Base-by-base conservation (phyloP, 257 asterid species). In the Capsicum baccatum region DNA sequence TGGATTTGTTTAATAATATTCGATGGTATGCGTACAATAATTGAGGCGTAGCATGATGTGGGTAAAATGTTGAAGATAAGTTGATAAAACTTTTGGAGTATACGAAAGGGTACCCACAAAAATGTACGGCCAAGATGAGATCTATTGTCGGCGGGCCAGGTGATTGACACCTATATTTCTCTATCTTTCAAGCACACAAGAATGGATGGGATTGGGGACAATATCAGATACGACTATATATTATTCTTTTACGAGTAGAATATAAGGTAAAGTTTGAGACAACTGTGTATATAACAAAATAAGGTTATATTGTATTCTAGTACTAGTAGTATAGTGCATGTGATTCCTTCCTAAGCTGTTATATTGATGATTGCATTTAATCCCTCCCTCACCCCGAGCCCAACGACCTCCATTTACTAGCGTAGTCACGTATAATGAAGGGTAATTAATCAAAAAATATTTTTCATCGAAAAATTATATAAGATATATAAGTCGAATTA, bases 291-390 rank as follows among this genome's bases (percentile, higher is more conserved):
- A 47, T 16, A 50, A 50, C 42, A 69, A 3, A 39, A 39, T 73
- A 48, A 73, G 80, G 17, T 48, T 26, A 52, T 52, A 52, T 78
- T 78, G 63, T 54, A 54, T 78, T 78, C 64, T 78, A 6, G 74
- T 67, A 67, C 47, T 5, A 64, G 71, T 64, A 64, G 35, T 54
- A 17, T 54, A 78, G 79, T 85, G 91, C 95, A 92, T 91, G 94
- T 92, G 97, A 87, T 88, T 86, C 88, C 90, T 88, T 86, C 88
- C 90, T 86, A 87, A 87, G 89, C 93, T 91, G 94, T 91, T 87
- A 78, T 56, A 74, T 87, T 63, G 69, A 89, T 91, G 85, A 85
- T 88, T 90, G 91, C 89, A 86, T 64, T 69, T 56, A 83, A 79
- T 67, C 47, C 82, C 8, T 7, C 79, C 79, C 26, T 11, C 26